Evolutionary conservation across 306 rosid species (phyloP), one percentile per base, ranked within the genome.

Genomic region (Glycine tomentella): DNA sequence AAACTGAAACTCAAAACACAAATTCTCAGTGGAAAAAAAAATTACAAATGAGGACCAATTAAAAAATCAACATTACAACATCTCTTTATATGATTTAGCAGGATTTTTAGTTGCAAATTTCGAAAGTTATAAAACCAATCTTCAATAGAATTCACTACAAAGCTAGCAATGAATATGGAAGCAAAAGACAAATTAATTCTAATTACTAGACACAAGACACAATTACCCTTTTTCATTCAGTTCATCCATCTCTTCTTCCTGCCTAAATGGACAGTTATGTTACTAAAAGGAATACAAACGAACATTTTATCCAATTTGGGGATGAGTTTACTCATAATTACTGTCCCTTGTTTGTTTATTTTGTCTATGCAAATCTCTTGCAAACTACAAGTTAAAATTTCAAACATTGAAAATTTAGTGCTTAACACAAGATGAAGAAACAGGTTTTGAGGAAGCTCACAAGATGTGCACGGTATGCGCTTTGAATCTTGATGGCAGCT

Each of bases 401-500:
- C 31, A 25, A 25, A 25, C 31, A 25, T 25, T 25, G 31, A 25
- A 25, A 25, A 25, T 0, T 25, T 25, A 25, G 31, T 25, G 31
- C 31, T 25, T 25, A 25, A 25, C 31, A 25, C 31, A 25, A 25
- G 14, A 72, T 12, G 8, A 48, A 40, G 20, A 72, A 51, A 0
- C 38, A 63, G 33, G 42, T 53, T 74, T 34, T 17, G 20, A 57
- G 74, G 78, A 58, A 72, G 34, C 97, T 89, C 78, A 92, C 97
- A 11, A 94, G 97, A 90, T 92, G 90, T 62, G 89, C 94, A 4
- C 97, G 90, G 79, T 86, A 94, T 5, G 82, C 86, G 11, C 94
- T 94, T 79, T 91, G 98, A 82, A 94, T 92, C 87, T 82, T 91
- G 79, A 86, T 59, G 58, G 98, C 97, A 0, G 98, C 97, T 45